phyloP scores from a whole-genome alignment of 192 early-diverging fungal genomes.

The Coemansia sp. region DNA sequence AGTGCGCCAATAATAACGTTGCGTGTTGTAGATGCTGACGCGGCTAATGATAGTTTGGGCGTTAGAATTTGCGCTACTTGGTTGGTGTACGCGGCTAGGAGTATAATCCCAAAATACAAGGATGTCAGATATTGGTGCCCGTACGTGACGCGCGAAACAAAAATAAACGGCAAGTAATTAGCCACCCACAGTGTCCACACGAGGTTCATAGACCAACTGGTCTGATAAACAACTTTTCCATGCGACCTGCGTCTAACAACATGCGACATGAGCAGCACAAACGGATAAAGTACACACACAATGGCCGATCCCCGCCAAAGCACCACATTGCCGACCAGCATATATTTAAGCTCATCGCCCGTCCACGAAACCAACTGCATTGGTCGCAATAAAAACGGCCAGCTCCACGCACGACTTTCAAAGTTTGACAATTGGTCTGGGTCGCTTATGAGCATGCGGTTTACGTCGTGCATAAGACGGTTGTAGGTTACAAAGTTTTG shows the following conservation, averaged over 20 bases:
- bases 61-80: background rate
- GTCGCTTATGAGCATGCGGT: constrained; percentile 87
- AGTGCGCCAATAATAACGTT: background rate
- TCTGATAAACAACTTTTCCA: background rate
- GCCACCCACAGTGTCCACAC: constrained; percentile 57
- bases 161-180: constrained; percentile 68
- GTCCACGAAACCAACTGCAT: background rate
- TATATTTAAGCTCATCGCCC: background rate
- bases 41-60: background rate
- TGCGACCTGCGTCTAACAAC: background rate
- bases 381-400: background rate
- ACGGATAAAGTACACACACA: background rate
- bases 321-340: background rate
- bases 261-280: background rate
- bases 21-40: background rate
- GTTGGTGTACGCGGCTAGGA: background rate
- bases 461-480: constrained; percentile 91
- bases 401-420: constrained; percentile 52
- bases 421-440: constrained; percentile 81
- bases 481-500: constrained; percentile 82
- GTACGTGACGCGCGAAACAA: constrained; percentile 70
- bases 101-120: background rate
- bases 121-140: background rate
- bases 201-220: constrained; percentile 10
- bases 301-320: background rate